Percentiles rank a stretch among this genome's conserved stretches.
phyloP scores from a whole-genome alignment of 2,329 filamentous ascomycete species.

The Truncatella angustata region DNA sequence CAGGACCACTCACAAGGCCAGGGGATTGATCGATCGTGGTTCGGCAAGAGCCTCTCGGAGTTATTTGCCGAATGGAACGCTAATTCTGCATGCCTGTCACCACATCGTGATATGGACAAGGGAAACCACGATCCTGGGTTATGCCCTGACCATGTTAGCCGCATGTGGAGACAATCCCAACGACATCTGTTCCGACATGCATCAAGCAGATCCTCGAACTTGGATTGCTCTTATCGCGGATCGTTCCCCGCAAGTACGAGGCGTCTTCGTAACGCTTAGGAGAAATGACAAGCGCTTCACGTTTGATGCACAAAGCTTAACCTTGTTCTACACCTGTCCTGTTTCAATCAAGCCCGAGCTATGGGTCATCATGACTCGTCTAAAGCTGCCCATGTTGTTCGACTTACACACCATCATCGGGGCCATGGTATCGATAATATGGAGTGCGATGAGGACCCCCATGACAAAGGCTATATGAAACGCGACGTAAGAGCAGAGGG shows the following conservation, averaged over 20 bases:
- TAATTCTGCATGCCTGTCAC: not conserved
- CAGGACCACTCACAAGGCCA: too few species aligned
- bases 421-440: conserved; percentile 12
- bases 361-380: conserved; percentile 1
- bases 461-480: conserved; percentile 17
- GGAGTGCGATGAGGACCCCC: conserved; percentile 8
- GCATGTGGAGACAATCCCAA: conserved; percentile 1
- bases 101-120: not conserved
- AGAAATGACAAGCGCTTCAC: not conserved
- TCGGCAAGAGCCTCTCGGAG: conserved; percentile 5
- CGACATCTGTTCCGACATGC: not conserved
- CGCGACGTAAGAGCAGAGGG: conserved; percentile 11
- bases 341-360: not conserved
- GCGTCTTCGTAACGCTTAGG: not conserved
- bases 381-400: conserved; percentile 17
- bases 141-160: not conserved
- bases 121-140: conserved; percentile 7
- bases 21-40: not conserved
- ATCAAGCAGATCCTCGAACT: not conserved
- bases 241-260: not conserved
- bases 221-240: conserved; percentile 1
- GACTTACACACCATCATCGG: conserved; percentile 17
- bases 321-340: not conserved
- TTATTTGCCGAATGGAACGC: conserved; percentile 2
- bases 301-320: conserved; percentile 6